These are phyloP conservation scores for Penicillium manginii DNA, from an alignment of 495 filamentous ascomycete species.

Conservation along the genomic window DNA sequence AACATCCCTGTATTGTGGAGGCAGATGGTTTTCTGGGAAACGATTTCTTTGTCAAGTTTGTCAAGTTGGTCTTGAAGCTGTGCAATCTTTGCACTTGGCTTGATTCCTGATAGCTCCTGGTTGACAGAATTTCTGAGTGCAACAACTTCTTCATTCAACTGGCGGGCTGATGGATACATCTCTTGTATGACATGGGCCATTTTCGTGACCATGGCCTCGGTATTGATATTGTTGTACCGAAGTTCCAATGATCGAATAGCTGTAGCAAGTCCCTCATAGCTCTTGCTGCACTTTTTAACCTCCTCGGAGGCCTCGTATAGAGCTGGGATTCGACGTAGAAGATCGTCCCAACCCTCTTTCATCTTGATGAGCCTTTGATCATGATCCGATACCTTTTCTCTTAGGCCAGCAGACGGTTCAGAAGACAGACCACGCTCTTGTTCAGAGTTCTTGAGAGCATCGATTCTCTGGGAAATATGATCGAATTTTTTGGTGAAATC, in stretches of 20 bases:
- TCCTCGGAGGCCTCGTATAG: neutral
- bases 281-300: neutral
- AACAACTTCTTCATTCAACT: constrained; percentile 3
- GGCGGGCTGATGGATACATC: constrained; percentile 35
- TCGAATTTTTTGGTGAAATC: neutral
- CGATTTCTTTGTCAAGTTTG: neutral
- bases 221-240: constrained; percentile 41
- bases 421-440: neutral
- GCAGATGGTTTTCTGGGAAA: neutral
- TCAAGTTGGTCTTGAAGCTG: neutral
- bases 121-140: neutral
- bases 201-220: constrained; percentile 32
- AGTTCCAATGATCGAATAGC: constrained; percentile 43
- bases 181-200: constrained; percentile 43
- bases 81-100: neutral
- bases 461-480: neutral
- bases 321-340: neutral
- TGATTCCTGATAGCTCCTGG: neutral
- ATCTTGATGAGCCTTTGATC: neutral
- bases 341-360: neutral
- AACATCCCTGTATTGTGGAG: neutral
- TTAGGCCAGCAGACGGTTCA: neutral
- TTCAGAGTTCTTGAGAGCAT: neutral
- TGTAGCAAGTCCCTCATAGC: constrained; percentile 17
- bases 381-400: neutral